Percentiles rank a stretch among this genome's conserved stretches.
These are phyloP conservation scores for Neofusicoccum cordaticola DNA, from an alignment of 2,329 filamentous ascomycete genomes.

Conservation along the genomic window DNA sequence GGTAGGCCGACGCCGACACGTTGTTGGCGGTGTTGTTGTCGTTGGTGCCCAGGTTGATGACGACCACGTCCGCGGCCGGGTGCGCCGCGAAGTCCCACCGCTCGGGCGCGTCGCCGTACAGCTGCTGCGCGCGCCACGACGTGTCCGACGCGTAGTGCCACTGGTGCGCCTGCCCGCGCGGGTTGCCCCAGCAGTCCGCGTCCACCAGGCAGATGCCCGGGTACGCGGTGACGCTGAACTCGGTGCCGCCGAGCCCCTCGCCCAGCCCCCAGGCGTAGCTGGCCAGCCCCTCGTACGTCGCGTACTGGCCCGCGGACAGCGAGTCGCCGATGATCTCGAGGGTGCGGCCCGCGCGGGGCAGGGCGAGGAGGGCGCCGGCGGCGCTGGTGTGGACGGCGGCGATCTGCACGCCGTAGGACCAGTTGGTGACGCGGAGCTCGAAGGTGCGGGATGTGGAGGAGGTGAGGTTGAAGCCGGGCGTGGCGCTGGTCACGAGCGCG, in stretches of 20 bases:
- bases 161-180: slow-evolving; percentile 47
- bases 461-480: slow-evolving; percentile 45
- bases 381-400: slow-evolving; percentile 52
- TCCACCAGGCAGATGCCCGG: slow-evolving; percentile 59
- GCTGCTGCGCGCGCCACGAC: slow-evolving; percentile 43
- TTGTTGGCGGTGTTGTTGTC: slow-evolving; percentile 45
- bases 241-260: slow-evolving; percentile 57
- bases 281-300: slow-evolving; percentile 57
- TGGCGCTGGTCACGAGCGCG: slow-evolving; percentile 51
- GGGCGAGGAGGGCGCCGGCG: slow-evolving; percentile 46
- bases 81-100: slow-evolving; percentile 34
- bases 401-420: slow-evolving; percentile 60
- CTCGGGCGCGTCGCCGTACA: slow-evolving; percentile 40
- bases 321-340: slow-evolving; percentile 48
- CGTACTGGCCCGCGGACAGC: slow-evolving; percentile 56
- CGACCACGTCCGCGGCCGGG: slow-evolving; percentile 39
- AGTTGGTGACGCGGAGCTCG: slow-evolving; percentile 61
- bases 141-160: slow-evolving; percentile 59
- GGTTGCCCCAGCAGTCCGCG: slow-evolving; percentile 53
- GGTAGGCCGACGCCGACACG: slow-evolving; percentile 38
- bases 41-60: slow-evolving; percentile 50
- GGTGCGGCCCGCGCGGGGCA: slow-evolving; percentile 34
- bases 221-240: slow-evolving; percentile 58
- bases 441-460: slow-evolving; percentile 49
- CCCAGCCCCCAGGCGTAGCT: slow-evolving; percentile 57